Conservation (phyloP, 345 rosid species). For the Triadica sebifera region DNA sequence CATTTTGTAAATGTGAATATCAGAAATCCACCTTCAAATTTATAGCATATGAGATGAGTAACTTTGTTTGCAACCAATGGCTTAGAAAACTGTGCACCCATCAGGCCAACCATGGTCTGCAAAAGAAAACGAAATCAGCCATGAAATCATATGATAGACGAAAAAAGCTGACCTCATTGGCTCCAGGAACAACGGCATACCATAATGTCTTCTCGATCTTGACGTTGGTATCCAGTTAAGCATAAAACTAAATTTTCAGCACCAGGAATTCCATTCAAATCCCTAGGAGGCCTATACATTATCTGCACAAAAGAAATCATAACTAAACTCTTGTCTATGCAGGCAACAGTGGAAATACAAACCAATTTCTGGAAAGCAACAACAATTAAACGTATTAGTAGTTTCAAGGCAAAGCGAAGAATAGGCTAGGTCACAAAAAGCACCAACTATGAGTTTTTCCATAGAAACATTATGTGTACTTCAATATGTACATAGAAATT, state of each 20-base stretch:
- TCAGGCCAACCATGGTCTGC: slow-evolving; percentile 86
- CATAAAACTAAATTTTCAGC: slow-evolving; percentile 57
- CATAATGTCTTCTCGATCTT: slow-evolving; percentile 92
- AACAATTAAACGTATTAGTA: not conserved
- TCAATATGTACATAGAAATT: not conserved
- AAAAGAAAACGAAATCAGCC: slow-evolving; percentile 9
- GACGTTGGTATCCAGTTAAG: slow-evolving; percentile 89
- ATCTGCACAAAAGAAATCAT: slow-evolving; percentile 41
- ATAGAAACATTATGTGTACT: too few species aligned
- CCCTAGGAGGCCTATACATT: slow-evolving; percentile 69
- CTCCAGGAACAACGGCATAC: slow-evolving; percentile 29
- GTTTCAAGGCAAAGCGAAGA: not conserved
- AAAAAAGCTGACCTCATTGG: slow-evolving; percentile 2
- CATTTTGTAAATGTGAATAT: not conserved
- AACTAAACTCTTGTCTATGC: not conserved
- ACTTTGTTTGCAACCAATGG: slow-evolving; percentile 83
- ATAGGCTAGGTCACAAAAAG: not conserved
- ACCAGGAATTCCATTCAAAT: slow-evolving; percentile 84
- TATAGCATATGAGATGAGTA: slow-evolving; percentile 92
- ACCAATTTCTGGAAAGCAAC: not conserved
- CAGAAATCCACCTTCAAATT: slow-evolving; percentile 73
- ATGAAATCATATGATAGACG: slow-evolving; percentile 1
- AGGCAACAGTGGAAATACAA: not conserved
- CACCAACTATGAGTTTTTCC: not conserved
- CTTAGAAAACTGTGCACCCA: slow-evolving; percentile 92